Evolutionary conservation across 1,139 yeast species (phyloP), one percentile per base, ranked within the genome.

Genomic region (Saccharomyces hybrid): DNA sequence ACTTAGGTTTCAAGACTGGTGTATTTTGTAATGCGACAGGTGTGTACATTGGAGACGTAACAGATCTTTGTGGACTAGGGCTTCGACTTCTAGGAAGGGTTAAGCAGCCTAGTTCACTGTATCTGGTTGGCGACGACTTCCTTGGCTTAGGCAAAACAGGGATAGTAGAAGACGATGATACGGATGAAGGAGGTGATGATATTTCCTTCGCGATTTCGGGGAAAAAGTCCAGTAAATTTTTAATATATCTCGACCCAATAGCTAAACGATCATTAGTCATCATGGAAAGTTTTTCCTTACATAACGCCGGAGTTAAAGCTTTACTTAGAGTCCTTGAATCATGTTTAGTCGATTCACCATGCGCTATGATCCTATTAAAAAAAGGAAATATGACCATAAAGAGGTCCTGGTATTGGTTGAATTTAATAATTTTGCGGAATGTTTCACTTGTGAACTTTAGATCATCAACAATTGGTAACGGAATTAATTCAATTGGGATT

Each of bases 241-340:
- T 78, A 47, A 82, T 69, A 56, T 76, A 81, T 52, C 84, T 69
- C 49, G 74, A 75, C 1, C 82, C 78, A 20, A 81, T 73, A n/a
- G 76, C 71, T 20, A 81, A 64, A 54, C 74, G 71, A 56, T 78
- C 79, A 49, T 76, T 75, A 57, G 74, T 78, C 52, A 73, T 68
- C 27, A 71, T 70, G 31, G 79, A 76, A 2, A 78, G 66, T 49
- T 75, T 69, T 62, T 80, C 81, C 56, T 81, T 82, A 55, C 83
- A 78, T 42, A 83, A 60, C 29, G 83, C 75, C 50, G 80, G 78
- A 7, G 80, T 71, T 47, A 82, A 64, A 29, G 81, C 70, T 62
- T 76, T 80, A 41, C 84, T 71, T 42, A 83, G 61, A 0, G 81
- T 70, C 26, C 67, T 67, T 6, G 77, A 60, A 6, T 74, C 76